Evolutionary conservation across 192 early-diverging fungal species (phyloP).

Genomic region (Gaertneriomyces semiglobifer): DNA sequence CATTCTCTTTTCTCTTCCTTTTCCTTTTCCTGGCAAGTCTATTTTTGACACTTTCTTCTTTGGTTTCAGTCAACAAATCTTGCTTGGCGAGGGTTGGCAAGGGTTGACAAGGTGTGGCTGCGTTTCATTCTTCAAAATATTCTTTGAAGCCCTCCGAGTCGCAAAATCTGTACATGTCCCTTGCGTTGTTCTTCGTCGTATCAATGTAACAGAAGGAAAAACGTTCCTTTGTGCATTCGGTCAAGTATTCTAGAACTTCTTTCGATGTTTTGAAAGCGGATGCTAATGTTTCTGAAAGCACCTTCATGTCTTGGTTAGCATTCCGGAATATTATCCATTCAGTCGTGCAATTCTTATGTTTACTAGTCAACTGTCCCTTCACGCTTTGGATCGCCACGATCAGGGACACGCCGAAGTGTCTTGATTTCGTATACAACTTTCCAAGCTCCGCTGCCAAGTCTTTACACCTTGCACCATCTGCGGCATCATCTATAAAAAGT

Average conservation of each 20-base stretch:
- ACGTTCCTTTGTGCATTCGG: constrained; percentile 2
- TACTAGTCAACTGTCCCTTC: background rate
- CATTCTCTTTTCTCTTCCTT: too few species aligned
- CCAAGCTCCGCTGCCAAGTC: background rate
- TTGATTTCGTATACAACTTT: too few species aligned
- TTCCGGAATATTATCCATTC: background rate
- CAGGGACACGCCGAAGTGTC: too few species aligned
- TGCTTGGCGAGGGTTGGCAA: too few species aligned
- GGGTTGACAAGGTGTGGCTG: too few species aligned
- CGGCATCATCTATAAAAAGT: background rate
- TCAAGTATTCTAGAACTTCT: background rate
- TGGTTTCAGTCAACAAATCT: too few species aligned
- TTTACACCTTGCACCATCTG: background rate
- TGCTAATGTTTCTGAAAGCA: constrained; percentile 8
- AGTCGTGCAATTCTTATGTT: background rate
- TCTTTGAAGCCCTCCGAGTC: background rate
- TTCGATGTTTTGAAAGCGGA: too few species aligned
- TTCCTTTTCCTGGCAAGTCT: too few species aligned
- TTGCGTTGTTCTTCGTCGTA: background rate
- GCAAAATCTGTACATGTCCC: background rate
- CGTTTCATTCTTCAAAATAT: too few species aligned
- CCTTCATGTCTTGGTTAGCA: background rate
- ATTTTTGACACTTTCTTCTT: too few species aligned
- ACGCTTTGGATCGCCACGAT: too few species aligned
- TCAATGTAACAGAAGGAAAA: constrained; percentile 1